Evolutionary conservation across 345 rosid genomes (phyloP).

Genomic region (Leavenworthia alabamica): DNA sequence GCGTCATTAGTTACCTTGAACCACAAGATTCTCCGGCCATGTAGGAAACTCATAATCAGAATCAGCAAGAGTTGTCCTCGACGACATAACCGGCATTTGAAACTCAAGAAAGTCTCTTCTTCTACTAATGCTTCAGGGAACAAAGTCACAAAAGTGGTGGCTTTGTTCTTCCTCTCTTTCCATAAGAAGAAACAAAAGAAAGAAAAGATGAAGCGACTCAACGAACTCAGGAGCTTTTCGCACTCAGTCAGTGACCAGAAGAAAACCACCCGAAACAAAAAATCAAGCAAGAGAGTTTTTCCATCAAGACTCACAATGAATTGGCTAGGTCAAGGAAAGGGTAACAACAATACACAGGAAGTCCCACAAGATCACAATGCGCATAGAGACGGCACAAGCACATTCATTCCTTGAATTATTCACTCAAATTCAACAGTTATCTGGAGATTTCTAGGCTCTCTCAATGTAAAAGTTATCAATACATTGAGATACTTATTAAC

Average conservation of each 20-base stretch:
- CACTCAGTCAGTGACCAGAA: slow-evolving; percentile 28
- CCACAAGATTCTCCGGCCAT: slow-evolving; percentile 31
- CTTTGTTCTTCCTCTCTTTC: slow-evolving; percentile 33
- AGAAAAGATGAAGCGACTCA: slow-evolving; percentile 34
- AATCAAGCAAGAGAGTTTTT: slow-evolving; percentile 26
- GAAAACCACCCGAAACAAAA: slow-evolving; percentile 4
- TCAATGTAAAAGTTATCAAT: no score
- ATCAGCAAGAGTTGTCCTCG: slow-evolving; percentile 23
- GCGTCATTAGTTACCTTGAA: slow-evolving; percentile 25
- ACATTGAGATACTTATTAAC: no score
- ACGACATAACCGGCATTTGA: slow-evolving; percentile 23
- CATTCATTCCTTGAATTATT: slow-evolving; percentile 23
- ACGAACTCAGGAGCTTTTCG: slow-evolving; percentile 31
- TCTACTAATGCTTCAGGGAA: slow-evolving; percentile 12
- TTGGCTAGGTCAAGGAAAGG: slow-evolving; percentile 32
- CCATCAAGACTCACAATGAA: slow-evolving; percentile 21
- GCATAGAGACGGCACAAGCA: slow-evolving; percentile 25
- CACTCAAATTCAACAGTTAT: not conserved
- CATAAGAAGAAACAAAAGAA: slow-evolving; percentile 34
- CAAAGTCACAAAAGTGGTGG: slow-evolving; percentile 31
- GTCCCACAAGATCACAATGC: slow-evolving; percentile 17
- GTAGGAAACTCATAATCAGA: slow-evolving; percentile 31
- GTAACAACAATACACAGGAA: slow-evolving; percentile 9
- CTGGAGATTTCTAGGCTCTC: no score
- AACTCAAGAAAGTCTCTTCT: slow-evolving; percentile 32